Percentiles rank a stretch among this genome's conserved stretches.
These are phyloP conservation scores for Fusarium sp. DNA, from an alignment of 2,329 filamentous ascomycete genomes.

Conservation along the genomic window DNA sequence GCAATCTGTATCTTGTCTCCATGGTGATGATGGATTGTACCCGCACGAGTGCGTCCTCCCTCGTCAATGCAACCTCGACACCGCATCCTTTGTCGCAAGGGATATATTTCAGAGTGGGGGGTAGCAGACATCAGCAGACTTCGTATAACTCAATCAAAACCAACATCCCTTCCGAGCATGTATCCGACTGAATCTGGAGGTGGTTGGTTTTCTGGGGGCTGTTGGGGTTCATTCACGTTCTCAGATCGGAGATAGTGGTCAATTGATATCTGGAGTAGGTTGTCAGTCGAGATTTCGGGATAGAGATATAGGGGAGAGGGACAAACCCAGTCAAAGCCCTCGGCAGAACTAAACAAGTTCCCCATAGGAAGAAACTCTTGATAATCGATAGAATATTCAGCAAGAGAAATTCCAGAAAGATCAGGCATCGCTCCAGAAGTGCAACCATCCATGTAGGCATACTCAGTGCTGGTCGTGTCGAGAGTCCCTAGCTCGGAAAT, in stretches of 20 bases:
- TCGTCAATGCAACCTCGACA: background rate
- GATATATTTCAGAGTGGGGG: background rate
- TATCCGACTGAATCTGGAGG: background rate
- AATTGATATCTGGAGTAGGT: constrained; percentile 39
- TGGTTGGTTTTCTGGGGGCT: background rate
- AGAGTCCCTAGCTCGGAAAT: constrained; percentile 12
- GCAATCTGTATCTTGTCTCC: constrained; percentile 5
- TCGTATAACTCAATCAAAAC: background rate
- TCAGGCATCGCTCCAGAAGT: constrained; percentile 6
- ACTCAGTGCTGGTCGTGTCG: background rate
- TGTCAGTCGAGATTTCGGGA: constrained; percentile 1
- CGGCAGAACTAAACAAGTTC: constrained; percentile 47
- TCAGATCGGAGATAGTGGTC: constrained; percentile 41
- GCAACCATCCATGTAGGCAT: background rate
- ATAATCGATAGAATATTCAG: constrained; percentile 41
- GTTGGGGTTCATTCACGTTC: background rate
- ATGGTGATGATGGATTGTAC: constrained; percentile 11
- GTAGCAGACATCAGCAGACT: background rate
- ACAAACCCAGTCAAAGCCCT: constrained; percentile 54
- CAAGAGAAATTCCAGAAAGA: constrained; percentile 20
- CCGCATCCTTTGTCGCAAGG: background rate
- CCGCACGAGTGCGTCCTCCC: background rate
- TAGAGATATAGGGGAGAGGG: background rate
- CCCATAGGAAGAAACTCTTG: constrained; percentile 50
- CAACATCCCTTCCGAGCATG: background rate